Evolutionary conservation across 2,329 filamentous ascomycete genomes (phyloP).

Genomic region (Reticulascus tulasneorum): DNA sequence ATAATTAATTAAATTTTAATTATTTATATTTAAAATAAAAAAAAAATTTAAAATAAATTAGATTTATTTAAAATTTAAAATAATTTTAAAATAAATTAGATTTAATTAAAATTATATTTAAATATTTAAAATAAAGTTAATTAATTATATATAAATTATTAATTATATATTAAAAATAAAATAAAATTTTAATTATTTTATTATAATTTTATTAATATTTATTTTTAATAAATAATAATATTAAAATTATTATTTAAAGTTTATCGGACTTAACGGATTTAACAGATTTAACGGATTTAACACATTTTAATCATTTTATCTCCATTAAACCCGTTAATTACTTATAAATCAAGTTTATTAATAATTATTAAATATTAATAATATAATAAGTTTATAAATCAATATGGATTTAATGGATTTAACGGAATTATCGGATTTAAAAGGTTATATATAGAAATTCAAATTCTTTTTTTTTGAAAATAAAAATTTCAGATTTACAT

Average conservation of each 20-base stretch:
- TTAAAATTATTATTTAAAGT: not conserved
- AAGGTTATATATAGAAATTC: not conserved
- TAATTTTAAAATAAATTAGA: not conserved
- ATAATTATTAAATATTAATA: not conserved
- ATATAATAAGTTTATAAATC: too few relatives aligned
- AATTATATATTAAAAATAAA: not conserved
- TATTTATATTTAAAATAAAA: not conserved
- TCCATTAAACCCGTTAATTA: too few relatives aligned
- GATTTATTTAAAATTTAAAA: not conserved
- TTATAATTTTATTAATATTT: not conserved
- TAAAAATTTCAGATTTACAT: too few relatives aligned
- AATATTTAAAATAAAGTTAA: not conserved
- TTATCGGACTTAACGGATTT: not conserved
- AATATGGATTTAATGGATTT: slow-evolving; percentile 1
- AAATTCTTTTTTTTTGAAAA: too few relatives aligned
- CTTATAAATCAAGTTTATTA: not conserved
- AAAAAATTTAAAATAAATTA: too few relatives aligned
- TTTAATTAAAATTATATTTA: not conserved
- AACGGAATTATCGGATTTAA: not conserved
- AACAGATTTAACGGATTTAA: not conserved
- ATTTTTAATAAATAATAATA: not conserved
- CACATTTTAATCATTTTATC: not conserved
- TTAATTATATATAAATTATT: not conserved
- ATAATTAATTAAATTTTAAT: not conserved
- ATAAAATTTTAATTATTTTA: not conserved